Conservation (phyloP, 208 protist genomes). For the Trypanosoma platydactyli region DNA sequence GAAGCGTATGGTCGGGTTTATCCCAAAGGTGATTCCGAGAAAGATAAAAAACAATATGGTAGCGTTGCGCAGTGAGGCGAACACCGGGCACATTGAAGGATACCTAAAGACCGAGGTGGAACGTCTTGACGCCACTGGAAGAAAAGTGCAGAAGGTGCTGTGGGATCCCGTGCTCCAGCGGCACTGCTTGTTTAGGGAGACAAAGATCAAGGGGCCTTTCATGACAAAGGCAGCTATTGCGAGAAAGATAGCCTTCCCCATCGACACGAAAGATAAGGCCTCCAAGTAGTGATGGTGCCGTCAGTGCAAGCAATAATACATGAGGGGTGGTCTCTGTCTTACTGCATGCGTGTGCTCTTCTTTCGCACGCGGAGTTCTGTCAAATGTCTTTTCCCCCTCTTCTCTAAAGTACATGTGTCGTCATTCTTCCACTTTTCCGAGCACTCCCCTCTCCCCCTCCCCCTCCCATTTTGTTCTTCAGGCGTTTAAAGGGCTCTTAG, state of each 20-base stretch:
- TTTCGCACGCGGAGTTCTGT: too few relatives aligned
- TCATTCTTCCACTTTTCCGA: too few relatives aligned
- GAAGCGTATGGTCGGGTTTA: conserved; percentile 87
- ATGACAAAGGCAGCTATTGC: conserved; percentile 71
- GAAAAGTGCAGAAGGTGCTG: conserved; percentile 76
- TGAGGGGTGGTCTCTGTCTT: neutral
- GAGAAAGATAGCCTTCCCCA: conserved; percentile 68
- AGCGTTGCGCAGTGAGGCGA: conserved; percentile 80
- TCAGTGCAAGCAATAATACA: neutral
- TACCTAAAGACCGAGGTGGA: conserved; percentile 82
- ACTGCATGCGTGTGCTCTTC: too few relatives aligned
- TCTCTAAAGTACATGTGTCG: too few relatives aligned
- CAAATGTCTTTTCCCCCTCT: too few relatives aligned
- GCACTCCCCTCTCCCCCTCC: too few relatives aligned
- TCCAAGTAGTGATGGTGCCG: conserved; percentile 13
- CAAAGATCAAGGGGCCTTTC: conserved; percentile 79
- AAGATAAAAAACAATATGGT: conserved; percentile 85
- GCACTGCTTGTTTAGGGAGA: conserved; percentile 78
- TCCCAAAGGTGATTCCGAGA: conserved; percentile 78
- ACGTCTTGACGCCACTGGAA: conserved; percentile 71
- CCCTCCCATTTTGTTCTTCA: too few relatives aligned
- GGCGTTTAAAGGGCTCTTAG: too few relatives aligned
- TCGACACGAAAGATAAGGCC: conserved; percentile 17
- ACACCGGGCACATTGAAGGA: conserved; percentile 81
- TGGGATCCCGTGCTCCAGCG: conserved; percentile 81